Evolutionary conservation across 2,329 filamentous ascomycete species (phyloP).

Genomic region (Paraphaeosphaeria minitans): DNA sequence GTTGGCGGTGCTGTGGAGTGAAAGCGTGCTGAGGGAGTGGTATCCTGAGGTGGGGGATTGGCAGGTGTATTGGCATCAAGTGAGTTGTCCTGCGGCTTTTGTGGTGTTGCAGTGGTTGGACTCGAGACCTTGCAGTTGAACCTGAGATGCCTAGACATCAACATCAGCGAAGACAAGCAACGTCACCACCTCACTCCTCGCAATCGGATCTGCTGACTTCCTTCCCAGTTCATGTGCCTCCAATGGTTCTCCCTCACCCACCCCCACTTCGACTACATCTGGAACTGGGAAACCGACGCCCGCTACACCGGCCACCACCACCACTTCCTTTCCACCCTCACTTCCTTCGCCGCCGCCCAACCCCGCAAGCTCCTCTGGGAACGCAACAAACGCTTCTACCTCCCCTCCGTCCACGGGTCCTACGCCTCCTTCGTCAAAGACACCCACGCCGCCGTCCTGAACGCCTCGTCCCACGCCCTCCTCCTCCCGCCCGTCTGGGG

Average conservation of each 20-base stretch:
- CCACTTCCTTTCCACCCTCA: slow-evolving; percentile 72
- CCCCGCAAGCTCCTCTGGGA: slow-evolving; percentile 65
- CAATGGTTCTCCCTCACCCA: slow-evolving; percentile 78
- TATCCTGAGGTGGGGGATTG: slow-evolving; percentile 57
- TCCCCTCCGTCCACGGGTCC: slow-evolving; percentile 57
- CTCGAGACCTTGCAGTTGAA: background rate
- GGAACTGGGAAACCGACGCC: slow-evolving; percentile 88
- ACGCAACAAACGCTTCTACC: slow-evolving; percentile 61
- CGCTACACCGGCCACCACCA: slow-evolving; percentile 82
- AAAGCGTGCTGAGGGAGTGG: slow-evolving; percentile 56
- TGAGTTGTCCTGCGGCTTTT: background rate
- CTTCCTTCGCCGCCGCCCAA: slow-evolving; percentile 58
- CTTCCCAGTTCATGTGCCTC: slow-evolving; percentile 69
- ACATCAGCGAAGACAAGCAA: background rate
- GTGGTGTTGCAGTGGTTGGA: background rate
- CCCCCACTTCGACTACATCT: slow-evolving; percentile 77
- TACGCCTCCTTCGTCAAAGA: slow-evolving; percentile 54
- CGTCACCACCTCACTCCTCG: background rate
- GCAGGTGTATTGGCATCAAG: slow-evolving; percentile 54
- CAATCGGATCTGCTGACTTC: background rate
- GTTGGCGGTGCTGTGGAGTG: slow-evolving; percentile 77
- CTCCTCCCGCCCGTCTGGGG: slow-evolving; percentile 88
- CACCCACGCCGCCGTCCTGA: slow-evolving; percentile 49
- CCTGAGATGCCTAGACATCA: background rate
- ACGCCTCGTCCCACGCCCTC: slow-evolving; percentile 49